These are phyloP conservation scores for Acanthochlamys bracteata DNA, from an alignment of 106 monocot species.

Conservation along the genomic window DNA sequence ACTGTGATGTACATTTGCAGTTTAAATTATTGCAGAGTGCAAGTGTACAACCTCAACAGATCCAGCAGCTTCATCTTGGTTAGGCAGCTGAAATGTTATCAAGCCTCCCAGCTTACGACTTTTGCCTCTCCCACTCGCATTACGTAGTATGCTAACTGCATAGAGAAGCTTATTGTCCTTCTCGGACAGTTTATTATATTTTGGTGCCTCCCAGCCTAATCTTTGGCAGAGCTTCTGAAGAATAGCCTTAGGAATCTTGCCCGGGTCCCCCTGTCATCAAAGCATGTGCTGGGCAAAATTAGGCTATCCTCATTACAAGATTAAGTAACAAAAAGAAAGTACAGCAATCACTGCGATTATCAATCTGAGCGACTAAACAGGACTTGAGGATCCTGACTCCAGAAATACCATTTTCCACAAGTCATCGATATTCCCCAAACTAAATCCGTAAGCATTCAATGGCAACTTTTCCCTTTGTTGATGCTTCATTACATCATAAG, in stretches of 20 bases:
- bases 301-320: not conserved
- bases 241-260: slow-evolving; percentile 71
- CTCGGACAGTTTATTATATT: slow-evolving; percentile 65
- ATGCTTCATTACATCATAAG: slow-evolving; percentile 29
- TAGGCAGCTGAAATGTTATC: slow-evolving; percentile 62
- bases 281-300: slow-evolving; percentile 3
- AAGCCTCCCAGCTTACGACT: slow-evolving; percentile 85
- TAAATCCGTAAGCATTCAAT: slow-evolving; percentile 30
- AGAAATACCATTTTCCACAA: slow-evolving; percentile 68
- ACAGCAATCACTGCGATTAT: not conserved
- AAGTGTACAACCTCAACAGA: slow-evolving; percentile 58
- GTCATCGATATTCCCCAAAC: slow-evolving; percentile 50
- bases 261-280: slow-evolving; percentile 49
- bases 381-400: not conserved
- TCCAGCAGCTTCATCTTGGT: slow-evolving; percentile 33
- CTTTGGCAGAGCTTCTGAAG: slow-evolving; percentile 91
- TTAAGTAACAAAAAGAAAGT: not conserved
- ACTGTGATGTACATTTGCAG: not conserved
- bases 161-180: slow-evolving; percentile 61
- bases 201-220: slow-evolving; percentile 92
- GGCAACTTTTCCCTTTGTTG: slow-evolving; percentile 37
- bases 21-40: slow-evolving; percentile 8
- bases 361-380: not conserved
- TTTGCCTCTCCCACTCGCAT: slow-evolving; percentile 76
- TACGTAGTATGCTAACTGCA: slow-evolving; percentile 73